A percentile compares a stretch with the other conserved stretches of the same genome.
phyloP scores from a whole-genome alignment of 768 basidiomycete genomes.

The Solioccasus polychromus region DNA sequence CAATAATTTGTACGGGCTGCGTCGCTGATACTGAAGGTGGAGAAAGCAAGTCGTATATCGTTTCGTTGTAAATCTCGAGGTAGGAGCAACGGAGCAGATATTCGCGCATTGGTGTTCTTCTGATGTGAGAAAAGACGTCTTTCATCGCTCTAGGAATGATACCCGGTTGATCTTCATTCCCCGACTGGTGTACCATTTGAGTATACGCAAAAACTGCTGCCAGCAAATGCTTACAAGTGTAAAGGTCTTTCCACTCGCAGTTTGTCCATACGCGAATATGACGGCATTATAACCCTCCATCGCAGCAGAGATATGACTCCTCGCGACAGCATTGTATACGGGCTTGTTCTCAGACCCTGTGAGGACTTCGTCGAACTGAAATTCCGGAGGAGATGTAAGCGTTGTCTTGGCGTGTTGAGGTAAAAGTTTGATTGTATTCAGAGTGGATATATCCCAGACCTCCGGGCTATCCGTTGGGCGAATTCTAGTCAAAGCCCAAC shows the following conservation, averaged over 20 bases:
- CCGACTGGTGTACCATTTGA: slow-evolving; percentile 42
- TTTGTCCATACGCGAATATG: slow-evolving; percentile 93
- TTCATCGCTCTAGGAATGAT: slow-evolving; percentile 93
- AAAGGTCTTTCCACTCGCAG: slow-evolving; percentile 75
- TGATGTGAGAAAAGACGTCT: slow-evolving; percentile 86
- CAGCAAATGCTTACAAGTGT: slow-evolving; percentile 43
- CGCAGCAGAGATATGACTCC: slow-evolving; percentile 80
- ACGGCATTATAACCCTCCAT: slow-evolving; percentile 98
- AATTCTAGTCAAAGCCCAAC: slow-evolving; percentile 41
- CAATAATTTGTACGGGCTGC: slow-evolving; percentile 72
- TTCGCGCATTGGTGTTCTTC: slow-evolving; percentile 72
- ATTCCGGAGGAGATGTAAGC: slow-evolving; percentile 42
- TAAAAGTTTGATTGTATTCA: slow-evolving; percentile 60
- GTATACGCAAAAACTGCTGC: slow-evolving; percentile 31
- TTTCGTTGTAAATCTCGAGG: slow-evolving; percentile 96
- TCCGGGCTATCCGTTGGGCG: slow-evolving; percentile 51
- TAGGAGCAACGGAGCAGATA: slow-evolving; percentile 96
- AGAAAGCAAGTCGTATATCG: slow-evolving; percentile 81
- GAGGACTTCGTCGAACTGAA: slow-evolving; percentile 73
- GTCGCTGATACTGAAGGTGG: slow-evolving; percentile 52
- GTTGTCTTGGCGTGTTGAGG: slow-evolving; percentile 51
- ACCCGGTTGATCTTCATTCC: slow-evolving; percentile 80
- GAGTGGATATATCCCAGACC: slow-evolving; percentile 53
- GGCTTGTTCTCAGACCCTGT: slow-evolving; percentile 79
- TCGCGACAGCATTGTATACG: slow-evolving; percentile 71